Conservation (phyloP, 108 stramenopile genomes). For the Conticribra weissflogii region DNA sequence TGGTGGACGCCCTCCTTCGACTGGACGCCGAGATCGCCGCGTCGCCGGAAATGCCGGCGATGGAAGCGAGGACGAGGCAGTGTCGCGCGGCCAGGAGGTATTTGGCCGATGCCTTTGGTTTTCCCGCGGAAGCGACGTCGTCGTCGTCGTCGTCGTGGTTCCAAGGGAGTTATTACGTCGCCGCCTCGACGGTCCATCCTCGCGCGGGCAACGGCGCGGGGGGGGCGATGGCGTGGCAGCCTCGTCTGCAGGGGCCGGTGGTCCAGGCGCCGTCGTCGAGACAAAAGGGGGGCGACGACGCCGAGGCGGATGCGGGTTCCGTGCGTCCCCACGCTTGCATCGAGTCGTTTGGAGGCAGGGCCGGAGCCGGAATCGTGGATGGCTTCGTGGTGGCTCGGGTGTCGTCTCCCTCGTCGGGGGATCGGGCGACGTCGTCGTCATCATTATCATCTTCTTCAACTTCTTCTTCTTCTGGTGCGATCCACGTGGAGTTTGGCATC, state of each 20-base stretch:
- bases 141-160: not conserved
- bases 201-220: too few species aligned
- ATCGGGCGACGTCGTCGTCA: too few species aligned
- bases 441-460: too few species aligned
- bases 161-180: constrained; percentile 37
- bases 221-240: constrained; percentile 32
- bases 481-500: constrained; percentile 63
- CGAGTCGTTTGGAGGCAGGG: constrained; percentile 51
- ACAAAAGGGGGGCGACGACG: too few species aligned
- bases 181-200: constrained; percentile 33
- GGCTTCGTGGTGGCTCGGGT: constrained; percentile 62
- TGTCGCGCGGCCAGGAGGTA: constrained; percentile 44
- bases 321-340: constrained; percentile 23
- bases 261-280: constrained; percentile 5
- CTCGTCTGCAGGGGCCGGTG: constrained; percentile 42
- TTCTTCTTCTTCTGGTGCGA: too few species aligned
- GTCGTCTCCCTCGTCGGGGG: not conserved
- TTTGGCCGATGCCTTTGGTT: constrained; percentile 36
- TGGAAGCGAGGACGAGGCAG: constrained; percentile 35
- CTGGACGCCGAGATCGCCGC: constrained; percentile 42
- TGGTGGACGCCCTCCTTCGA: constrained; percentile 36
- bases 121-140: constrained; percentile 2
- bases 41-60: constrained; percentile 28
- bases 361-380: constrained; percentile 52
- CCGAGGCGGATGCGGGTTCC: constrained; percentile 2